phyloP scores from a whole-genome alignment of 306 rosid species.

The Sindora glabra region DNA sequence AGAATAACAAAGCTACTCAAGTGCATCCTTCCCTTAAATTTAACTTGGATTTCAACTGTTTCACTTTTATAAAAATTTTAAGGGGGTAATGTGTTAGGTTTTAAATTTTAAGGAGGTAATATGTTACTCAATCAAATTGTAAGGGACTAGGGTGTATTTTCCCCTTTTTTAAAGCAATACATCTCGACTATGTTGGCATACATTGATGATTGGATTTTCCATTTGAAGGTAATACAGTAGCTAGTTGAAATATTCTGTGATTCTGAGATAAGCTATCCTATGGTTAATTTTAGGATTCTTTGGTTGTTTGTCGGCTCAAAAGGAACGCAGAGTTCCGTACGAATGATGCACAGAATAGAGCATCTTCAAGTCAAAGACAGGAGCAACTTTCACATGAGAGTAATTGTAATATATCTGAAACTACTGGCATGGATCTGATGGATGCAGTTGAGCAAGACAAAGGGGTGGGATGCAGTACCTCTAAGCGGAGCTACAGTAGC shows the following conservation, averaged over 20 bases:
- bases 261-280: too few relatives aligned
- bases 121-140: too few relatives aligned
- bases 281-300: slow-evolving; percentile 69
- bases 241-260: not conserved
- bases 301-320: slow-evolving; percentile 84
- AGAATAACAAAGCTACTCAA: too few relatives aligned
- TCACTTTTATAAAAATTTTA: too few relatives aligned
- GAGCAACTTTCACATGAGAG: slow-evolving; percentile 26
- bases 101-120: too few relatives aligned
- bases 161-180: too few relatives aligned
- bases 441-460: slow-evolving; percentile 35
- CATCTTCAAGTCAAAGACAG: slow-evolving; percentile 40
- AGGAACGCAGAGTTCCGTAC: slow-evolving; percentile 57
- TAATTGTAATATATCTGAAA: slow-evolving; percentile 36
- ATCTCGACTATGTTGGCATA: too few relatives aligned
- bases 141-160: too few relatives aligned
- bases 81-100: too few relatives aligned
- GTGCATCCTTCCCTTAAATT: too few relatives aligned
- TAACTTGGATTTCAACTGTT: too few relatives aligned
- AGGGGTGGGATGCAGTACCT: slow-evolving; percentile 40
- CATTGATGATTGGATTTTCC: too few relatives aligned
- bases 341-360: slow-evolving; percentile 39
- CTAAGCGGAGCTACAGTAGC: slow-evolving; percentile 48
- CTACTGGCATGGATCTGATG: slow-evolving; percentile 17
- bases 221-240: not conserved